Conservation (phyloP, 2,329 filamentous ascomycete genomes). For the Pseudocercospora fuligena region DNA sequence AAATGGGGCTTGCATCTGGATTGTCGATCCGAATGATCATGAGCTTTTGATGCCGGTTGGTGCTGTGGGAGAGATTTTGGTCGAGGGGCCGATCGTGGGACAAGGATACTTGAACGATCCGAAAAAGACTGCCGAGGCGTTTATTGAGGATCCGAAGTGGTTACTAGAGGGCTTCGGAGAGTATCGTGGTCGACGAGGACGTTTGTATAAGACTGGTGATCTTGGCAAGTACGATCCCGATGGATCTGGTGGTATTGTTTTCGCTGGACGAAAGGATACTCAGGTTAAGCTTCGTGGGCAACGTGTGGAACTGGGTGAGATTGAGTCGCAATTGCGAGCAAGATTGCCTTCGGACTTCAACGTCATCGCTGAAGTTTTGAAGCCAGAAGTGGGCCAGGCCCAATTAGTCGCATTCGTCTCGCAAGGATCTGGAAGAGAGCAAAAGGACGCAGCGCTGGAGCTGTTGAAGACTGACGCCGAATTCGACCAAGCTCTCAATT, state of each 20-base stretch:
- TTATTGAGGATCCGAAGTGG: slow-evolving; percentile 31
- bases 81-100: slow-evolving; percentile 53
- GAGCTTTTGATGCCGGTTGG: slow-evolving; percentile 19
- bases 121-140: slow-evolving; percentile 34
- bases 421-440: slow-evolving; percentile 17
- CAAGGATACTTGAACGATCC: slow-evolving; percentile 47
- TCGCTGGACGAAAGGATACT: slow-evolving; percentile 72
- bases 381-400: slow-evolving; percentile 32
- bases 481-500: slow-evolving; percentile 3
- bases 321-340: slow-evolving; percentile 57
- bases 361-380: slow-evolving; percentile 50
- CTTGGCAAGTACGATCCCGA: slow-evolving; percentile 43
- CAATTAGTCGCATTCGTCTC: slow-evolving; percentile 21
- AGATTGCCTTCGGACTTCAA: slow-evolving; percentile 43
- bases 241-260: slow-evolving; percentile 41
- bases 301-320: slow-evolving; percentile 74
- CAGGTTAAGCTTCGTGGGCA: slow-evolving; percentile 81
- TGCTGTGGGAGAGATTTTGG: slow-evolving; percentile 48
- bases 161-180: neutral
- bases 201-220: slow-evolving; percentile 31
- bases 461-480: slow-evolving; percentile 3
- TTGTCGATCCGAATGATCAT: slow-evolving; percentile 23
- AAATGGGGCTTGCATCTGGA: slow-evolving; percentile 14
- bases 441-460: neutral
- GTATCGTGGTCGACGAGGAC: slow-evolving; percentile 45